Conservation (phyloP, 768 basidiomycete species). For the Clavulina sp. region DNA sequence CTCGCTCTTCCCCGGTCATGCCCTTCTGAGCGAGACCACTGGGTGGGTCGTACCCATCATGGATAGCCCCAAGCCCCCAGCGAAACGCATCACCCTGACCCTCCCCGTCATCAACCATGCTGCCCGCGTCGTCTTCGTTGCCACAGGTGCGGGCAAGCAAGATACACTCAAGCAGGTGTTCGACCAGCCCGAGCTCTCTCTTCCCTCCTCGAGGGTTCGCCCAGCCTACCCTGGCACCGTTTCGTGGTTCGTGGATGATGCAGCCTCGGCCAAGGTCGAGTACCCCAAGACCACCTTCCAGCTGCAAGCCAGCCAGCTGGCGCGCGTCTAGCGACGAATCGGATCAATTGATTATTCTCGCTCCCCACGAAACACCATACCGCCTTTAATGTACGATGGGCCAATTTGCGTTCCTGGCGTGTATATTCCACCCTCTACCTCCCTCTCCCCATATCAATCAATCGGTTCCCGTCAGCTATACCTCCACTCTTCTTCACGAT, state of each 20-base stretch:
- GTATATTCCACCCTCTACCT: too few relatives aligned
- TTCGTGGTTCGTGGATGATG: constrained; percentile 90
- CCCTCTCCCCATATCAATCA: too few relatives aligned
- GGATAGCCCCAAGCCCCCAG: constrained; percentile 88
- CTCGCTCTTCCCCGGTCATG: constrained; percentile 90
- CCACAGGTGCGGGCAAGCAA: constrained; percentile 63
- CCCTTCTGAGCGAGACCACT: constrained; percentile 64
- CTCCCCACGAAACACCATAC: too few relatives aligned
- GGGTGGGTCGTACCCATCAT: constrained; percentile 90
- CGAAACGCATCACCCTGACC: constrained; percentile 80
- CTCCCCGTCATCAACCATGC: constrained; percentile 84
- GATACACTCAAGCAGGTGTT: constrained; percentile 56
- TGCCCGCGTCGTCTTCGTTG: constrained; percentile 75
- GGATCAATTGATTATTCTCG: too few relatives aligned
- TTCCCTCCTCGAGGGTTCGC: constrained; percentile 71
- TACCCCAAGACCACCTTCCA: constrained; percentile 21
- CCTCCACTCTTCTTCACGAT: too few relatives aligned
- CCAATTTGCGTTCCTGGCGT: too few relatives aligned
- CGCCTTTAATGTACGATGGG: too few relatives aligned
- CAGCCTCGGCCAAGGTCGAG: constrained; percentile 46
- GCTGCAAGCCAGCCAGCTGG: background rate
- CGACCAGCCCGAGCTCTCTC: constrained; percentile 46
- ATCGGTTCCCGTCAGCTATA: too few relatives aligned
- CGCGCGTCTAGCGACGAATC: too few relatives aligned
- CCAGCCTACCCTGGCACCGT: constrained; percentile 67